Percentiles rank a stretch among this genome's conserved stretches.
Conservation (phyloP, 2,329 filamentous ascomycete genomes). For the Chaetomium strumarium region DNA sequence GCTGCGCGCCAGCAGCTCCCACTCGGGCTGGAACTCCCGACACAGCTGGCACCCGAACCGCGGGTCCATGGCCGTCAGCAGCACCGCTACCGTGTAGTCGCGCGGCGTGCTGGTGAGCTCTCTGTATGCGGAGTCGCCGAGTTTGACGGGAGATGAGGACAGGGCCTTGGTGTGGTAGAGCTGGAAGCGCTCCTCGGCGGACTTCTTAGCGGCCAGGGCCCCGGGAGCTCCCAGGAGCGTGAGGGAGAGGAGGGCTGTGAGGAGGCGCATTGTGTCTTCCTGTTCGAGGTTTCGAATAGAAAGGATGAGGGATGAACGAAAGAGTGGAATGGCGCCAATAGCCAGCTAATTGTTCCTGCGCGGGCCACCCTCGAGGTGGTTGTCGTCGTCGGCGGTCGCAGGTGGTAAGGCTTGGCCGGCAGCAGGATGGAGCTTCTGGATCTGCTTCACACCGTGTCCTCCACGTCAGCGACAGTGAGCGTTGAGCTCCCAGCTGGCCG, state of each 20-base stretch:
- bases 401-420: slow-evolving; percentile 13
- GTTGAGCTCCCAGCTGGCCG: slow-evolving; percentile 11
- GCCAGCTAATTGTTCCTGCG: slow-evolving; percentile 23
- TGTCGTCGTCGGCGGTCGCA: slow-evolving; percentile 11
- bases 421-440: slow-evolving; percentile 11
- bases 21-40: slow-evolving; percentile 88
- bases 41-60: slow-evolving; percentile 84
- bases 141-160: slow-evolving; percentile 62
- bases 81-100: slow-evolving; percentile 75
- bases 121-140: slow-evolving; percentile 70
- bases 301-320: neutral
- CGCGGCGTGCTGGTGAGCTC: slow-evolving; percentile 70
- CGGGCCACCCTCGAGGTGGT: slow-evolving; percentile 1
- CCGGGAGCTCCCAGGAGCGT: slow-evolving; percentile 48
- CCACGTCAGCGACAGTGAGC: slow-evolving; percentile 16
- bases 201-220: slow-evolving; percentile 51
- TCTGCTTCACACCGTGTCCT: slow-evolving; percentile 14
- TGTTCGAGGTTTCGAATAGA: no score
- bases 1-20: slow-evolving; percentile 77
- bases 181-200: slow-evolving; percentile 56
- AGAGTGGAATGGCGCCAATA: neutral
- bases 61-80: slow-evolving; percentile 79
- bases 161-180: slow-evolving; percentile 65
- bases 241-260: slow-evolving; percentile 52
- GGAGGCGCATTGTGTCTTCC: slow-evolving; percentile 58